Evolutionary conservation across 179 eudicot genomes (phyloP).

Genomic region (Corrigiola litoralis): DNA sequence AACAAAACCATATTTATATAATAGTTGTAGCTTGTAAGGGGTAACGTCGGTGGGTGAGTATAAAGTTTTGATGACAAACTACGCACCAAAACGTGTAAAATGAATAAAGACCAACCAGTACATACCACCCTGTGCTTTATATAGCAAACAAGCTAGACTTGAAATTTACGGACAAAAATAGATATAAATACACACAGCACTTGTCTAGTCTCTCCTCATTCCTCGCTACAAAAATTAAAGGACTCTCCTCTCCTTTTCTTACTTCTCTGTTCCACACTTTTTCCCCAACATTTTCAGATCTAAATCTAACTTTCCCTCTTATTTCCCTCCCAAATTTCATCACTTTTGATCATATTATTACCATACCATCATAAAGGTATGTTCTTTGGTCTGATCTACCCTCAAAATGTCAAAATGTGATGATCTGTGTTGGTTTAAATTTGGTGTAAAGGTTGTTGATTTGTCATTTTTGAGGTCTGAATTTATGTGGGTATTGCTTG

Average conservation of each 20-base stretch:
- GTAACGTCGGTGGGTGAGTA: conserved; percentile 5
- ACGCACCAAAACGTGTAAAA: conserved; percentile 14
- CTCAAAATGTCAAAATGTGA: no score
- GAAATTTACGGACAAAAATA: conserved; percentile 14
- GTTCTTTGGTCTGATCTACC: neutral
- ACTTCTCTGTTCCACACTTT: neutral
- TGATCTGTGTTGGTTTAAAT: neutral
- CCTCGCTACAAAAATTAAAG: conserved; percentile 21
- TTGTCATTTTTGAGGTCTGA: neutral
- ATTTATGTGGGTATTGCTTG: conserved; percentile 22
- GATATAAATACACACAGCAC: conserved; percentile 12
- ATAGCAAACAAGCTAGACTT: neutral
- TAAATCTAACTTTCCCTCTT: neutral
- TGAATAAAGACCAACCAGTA: neutral
- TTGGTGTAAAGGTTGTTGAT: neutral
- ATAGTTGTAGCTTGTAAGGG: no score
- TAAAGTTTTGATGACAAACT: neutral
- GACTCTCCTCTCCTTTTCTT: neutral
- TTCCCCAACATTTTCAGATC: conserved; percentile 22
- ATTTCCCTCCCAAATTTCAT: neutral
- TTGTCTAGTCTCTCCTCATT: conserved; percentile 20
- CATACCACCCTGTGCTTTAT: neutral
- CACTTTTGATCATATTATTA: neutral
- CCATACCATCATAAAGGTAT: conserved; percentile 1
- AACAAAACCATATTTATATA: no score